Evolutionary conservation across 352 stramenopile species (phyloP).

Genomic region (Phytophthora niederhauseri): DNA sequence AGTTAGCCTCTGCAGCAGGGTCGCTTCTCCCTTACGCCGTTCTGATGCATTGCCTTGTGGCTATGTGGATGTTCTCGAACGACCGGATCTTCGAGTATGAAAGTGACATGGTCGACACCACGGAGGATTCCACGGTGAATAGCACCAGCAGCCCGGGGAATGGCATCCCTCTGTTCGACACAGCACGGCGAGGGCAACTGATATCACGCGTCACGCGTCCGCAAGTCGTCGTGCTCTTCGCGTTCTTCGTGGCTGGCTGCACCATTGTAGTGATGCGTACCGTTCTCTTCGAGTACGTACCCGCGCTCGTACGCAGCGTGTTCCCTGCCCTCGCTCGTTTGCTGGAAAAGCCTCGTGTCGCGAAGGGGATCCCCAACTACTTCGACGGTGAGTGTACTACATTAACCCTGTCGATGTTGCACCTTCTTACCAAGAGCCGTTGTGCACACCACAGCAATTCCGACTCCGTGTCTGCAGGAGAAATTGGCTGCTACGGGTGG

Average conservation of each 20-base stretch:
- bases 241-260: conserved; percentile 63
- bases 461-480: conserved; percentile 59
- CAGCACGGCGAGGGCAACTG: conserved; percentile 47
- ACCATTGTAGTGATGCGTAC: conserved; percentile 56
- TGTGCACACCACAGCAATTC: conserved; percentile 46
- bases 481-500: conserved; percentile 46
- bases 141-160: conserved; percentile 43
- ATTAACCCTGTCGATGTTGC: background rate
- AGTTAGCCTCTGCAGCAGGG: conserved; percentile 61
- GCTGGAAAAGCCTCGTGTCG: conserved; percentile 59
- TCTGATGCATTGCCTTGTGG: conserved; percentile 71
- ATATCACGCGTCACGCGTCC: conserved; percentile 66
- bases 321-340: conserved; percentile 60
- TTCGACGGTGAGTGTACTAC: conserved; percentile 61
- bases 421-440: background rate
- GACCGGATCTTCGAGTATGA: conserved; percentile 80
- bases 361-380: conserved; percentile 82
- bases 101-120: conserved; percentile 15
- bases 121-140: conserved; percentile 11
- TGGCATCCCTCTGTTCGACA: conserved; percentile 62
- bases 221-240: conserved; percentile 80
- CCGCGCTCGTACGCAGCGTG: conserved; percentile 58
- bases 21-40: conserved; percentile 78
- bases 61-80: conserved; percentile 91
- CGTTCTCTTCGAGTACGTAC: conserved; percentile 75